phyloP scores from a whole-genome alignment of 2,329 filamentous ascomycete species.

The Curvularia sp. region DNA sequence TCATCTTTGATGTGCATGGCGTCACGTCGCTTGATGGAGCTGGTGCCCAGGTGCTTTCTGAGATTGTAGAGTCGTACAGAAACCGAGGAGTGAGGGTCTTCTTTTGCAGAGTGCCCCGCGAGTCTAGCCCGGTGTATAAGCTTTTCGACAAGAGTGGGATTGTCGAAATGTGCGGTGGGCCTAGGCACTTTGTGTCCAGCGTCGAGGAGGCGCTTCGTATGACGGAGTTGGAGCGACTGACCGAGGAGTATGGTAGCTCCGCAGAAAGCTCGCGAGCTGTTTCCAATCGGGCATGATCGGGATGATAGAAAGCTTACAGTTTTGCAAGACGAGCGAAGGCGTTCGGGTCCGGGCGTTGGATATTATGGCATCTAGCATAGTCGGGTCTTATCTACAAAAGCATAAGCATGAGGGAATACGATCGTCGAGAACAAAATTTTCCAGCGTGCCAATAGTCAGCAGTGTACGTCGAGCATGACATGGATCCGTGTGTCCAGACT shows the following conservation, averaged over 20 bases:
- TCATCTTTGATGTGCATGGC: constrained; percentile 98
- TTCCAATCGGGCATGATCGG: constrained; percentile 14
- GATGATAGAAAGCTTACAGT: background rate
- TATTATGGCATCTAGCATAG: background rate
- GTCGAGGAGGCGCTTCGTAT: constrained; percentile 84
- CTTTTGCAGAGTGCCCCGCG: constrained; percentile 66
- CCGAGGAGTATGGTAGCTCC: constrained; percentile 45
- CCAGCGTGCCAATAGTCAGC: background rate
- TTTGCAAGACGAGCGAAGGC: background rate
- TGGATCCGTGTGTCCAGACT: background rate
- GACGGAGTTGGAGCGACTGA: constrained; percentile 73
- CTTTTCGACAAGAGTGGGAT: constrained; percentile 83
- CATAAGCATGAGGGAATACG: background rate
- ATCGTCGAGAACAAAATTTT: background rate
- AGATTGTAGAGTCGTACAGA: constrained; percentile 86
- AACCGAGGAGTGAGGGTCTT: constrained; percentile 78
- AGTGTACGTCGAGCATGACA: background rate
- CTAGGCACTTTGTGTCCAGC: constrained; percentile 77
- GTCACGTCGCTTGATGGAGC: constrained; percentile 94
- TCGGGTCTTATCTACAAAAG: background rate
- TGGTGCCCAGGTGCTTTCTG: constrained; percentile 86
- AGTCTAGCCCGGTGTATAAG: constrained; percentile 67
- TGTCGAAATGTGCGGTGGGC: constrained; percentile 79
- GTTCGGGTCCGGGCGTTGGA: background rate
- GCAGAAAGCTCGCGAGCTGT: constrained; percentile 32